phyloP scores from a whole-genome alignment of 2,329 filamentous ascomycete species.

The Aspergillus hortae region DNA sequence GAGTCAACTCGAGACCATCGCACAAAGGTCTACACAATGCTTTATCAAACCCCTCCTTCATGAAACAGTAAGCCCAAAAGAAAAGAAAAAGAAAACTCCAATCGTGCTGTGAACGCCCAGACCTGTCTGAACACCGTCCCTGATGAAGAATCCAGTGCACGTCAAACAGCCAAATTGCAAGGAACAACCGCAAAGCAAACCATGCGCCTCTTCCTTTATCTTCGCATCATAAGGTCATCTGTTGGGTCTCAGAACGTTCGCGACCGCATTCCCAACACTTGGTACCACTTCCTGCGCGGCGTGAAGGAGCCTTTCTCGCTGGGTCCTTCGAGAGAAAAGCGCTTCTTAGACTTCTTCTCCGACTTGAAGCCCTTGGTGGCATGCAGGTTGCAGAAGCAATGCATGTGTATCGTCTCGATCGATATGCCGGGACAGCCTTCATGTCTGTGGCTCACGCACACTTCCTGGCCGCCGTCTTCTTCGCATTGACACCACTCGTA shows the following conservation, averaged over 20 bases:
- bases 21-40: too few species aligned
- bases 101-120: too few species aligned
- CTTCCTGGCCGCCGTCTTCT: slow-evolving; percentile 29
- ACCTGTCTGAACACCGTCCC: not conserved
- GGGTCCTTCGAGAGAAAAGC: slow-evolving; percentile 7
- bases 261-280: slow-evolving; percentile 24
- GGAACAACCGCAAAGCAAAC: not conserved
- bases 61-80: too few species aligned
- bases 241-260: slow-evolving; percentile 12
- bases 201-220: not conserved
- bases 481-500: slow-evolving; percentile 40
- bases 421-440: slow-evolving; percentile 28
- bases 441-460: slow-evolving; percentile 25
- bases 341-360: slow-evolving; percentile 28
- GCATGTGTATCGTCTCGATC: slow-evolving; percentile 36
- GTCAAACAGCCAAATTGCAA: too few species aligned
- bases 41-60: too few species aligned
- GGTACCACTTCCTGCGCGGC: slow-evolving; percentile 28
- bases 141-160: too few species aligned
- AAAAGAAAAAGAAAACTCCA: too few species aligned
- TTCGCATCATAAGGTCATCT: not conserved
- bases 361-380: slow-evolving; percentile 30
- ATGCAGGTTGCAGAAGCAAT: slow-evolving; percentile 37
- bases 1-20: too few species aligned
- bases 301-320: slow-evolving; percentile 24